A percentile compares a stretch with the other conserved stretches of the same genome.
Evolutionary conservation across 495 filamentous ascomycete species (phyloP).

Genomic region (Parathielavia hyrcaniae): DNA sequence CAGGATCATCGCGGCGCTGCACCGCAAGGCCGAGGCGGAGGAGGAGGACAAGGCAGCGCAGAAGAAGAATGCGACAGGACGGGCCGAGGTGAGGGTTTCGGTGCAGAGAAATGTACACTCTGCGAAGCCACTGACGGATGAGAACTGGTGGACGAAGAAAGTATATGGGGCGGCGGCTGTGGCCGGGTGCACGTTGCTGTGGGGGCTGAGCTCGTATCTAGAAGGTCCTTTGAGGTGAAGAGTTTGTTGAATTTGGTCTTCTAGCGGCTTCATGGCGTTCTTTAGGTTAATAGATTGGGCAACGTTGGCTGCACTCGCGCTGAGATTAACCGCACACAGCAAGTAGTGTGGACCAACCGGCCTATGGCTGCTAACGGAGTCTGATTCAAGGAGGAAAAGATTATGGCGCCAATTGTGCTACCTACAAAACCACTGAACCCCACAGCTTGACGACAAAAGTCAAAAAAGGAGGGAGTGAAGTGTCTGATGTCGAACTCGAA

Average conservation of each 20-base stretch:
- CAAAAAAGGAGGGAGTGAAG: no score
- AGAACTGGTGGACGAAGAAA: conserved; percentile 65
- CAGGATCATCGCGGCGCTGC: conserved; percentile 54
- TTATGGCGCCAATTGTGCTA: no score
- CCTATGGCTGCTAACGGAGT: neutral
- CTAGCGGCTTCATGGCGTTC: neutral
- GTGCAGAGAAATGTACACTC: conserved; percentile 39
- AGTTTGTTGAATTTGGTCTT: neutral
- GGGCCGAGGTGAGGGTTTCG: conserved; percentile 32
- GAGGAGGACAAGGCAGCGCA: conserved; percentile 38
- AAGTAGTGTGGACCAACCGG: no score
- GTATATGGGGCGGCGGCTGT: conserved; percentile 57
- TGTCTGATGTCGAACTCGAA: no score
- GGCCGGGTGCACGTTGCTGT: conserved; percentile 60
- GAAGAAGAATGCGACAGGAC: conserved; percentile 27
- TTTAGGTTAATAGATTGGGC: neutral
- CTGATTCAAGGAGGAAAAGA: no score
- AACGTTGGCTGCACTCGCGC: neutral
- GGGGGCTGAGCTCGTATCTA: conserved; percentile 55
- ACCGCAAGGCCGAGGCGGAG: conserved; percentile 45
- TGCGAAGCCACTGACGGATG: conserved; percentile 59
- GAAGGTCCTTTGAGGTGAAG: conserved; percentile 24
- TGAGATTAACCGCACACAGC: neutral
- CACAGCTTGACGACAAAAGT: no score
- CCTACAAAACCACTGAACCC: no score